Evolutionary conservation across 208 protist species (phyloP).

Genomic region (Leishmania mexicana): DNA sequence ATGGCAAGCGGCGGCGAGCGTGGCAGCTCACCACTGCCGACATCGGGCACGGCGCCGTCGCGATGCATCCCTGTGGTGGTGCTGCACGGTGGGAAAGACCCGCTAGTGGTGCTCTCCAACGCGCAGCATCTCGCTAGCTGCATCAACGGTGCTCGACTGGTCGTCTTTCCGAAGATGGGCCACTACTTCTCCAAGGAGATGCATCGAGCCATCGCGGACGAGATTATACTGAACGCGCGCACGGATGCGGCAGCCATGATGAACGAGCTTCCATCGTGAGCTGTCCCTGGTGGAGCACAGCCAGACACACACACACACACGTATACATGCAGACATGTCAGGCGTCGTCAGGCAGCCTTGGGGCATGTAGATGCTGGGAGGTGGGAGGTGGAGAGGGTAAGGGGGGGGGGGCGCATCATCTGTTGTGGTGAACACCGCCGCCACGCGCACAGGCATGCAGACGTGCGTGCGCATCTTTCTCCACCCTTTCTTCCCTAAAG

Average conservation of each 20-base stretch:
- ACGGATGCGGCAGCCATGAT: not conserved
- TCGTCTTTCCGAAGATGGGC: constrained; percentile 73
- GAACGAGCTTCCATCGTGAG: not conserved
- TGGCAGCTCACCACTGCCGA: constrained; percentile 19
- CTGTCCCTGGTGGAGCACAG: not conserved
- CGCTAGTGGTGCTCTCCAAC: constrained; percentile 58
- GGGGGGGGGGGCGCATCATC: too few relatives aligned
- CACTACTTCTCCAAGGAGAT: constrained; percentile 73
- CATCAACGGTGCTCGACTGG: constrained; percentile 48
- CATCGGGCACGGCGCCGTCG: constrained; percentile 40
- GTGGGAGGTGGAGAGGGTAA: too few relatives aligned
- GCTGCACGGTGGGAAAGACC: constrained; percentile 74
- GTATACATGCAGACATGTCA: not conserved
- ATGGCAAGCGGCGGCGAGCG: constrained; percentile 23
- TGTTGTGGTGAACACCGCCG: too few relatives aligned
- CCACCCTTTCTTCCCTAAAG: not conserved
- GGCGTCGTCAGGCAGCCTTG: too few relatives aligned
- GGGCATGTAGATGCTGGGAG: not conserved
- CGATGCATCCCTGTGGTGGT: constrained; percentile 54
- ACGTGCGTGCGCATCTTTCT: not conserved
- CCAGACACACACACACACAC: not conserved
- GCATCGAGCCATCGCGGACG: constrained; percentile 35
- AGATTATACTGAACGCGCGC: constrained; percentile 57
- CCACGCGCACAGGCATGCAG: not conserved
- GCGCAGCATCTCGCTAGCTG: constrained; percentile 58